Base-by-base conservation (phyloP, 148 eudicot genomes). In the Hydrangea macrophylla region DNA sequence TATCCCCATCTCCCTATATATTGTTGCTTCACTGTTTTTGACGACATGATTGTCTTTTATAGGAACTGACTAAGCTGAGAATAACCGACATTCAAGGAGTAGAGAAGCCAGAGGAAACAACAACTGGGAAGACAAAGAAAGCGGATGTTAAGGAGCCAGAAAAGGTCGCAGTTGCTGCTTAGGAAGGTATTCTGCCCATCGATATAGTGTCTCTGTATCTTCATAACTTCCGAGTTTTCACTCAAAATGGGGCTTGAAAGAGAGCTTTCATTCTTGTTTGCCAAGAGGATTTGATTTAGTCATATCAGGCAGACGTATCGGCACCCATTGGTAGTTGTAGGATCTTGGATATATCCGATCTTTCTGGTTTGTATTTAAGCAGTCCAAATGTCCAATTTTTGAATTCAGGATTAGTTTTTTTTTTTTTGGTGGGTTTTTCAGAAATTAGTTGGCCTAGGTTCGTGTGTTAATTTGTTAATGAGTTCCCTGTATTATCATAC, bases 31-130 rank as follows among this genome's bases (percentile, higher is more conserved):
- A 6, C 26, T 27, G 35, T 68, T 25, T 32, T 56, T 56, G 39
- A 65, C 37, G 20, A 50, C 22, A n/a, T 30, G 53, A 30, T 62
- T 74, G 35, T 54, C 55, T 51, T 65, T 53, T 69, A 62, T 76
- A 93, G 95, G 98, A 94, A 73, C 66, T 94, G 75, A 94, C 98
- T 26, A 84, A 91, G 79, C 72, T 94, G 72, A 86, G 97, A 81
- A 94, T 94, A 76, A 85, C 88, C 0, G 89, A 88, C 60, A 87
- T 94, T 39, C 84, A 85, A 81, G 98, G 98, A 56, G 81, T 94
- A 58, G 92, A 86, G 73, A 94, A 88, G 82, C 85, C 88, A 26
- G 83, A 77, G 80, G 64, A 44, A 37, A 76, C 82, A 15, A 17
- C 75, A 58, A 45, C 79, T 51, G 70, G 35, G 64, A 84, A 80